Base-by-base conservation (phyloP, 345 rosid species). In the Anastatica hierochuntica region DNA sequence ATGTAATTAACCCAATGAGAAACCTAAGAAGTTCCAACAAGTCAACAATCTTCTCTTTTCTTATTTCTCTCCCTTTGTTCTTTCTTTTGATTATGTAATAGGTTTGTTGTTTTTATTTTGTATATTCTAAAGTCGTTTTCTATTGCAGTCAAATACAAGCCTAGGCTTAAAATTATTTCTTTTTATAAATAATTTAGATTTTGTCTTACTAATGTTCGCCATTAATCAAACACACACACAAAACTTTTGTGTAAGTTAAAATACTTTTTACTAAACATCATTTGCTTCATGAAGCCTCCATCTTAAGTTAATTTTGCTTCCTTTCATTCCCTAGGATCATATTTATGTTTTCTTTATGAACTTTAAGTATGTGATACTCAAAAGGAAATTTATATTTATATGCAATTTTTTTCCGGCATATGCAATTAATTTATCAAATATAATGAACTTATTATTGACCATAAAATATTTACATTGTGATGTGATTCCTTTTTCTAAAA, bases 131-230 rank as follows among this genome's bases (percentile, higher is more conserved):
- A 40, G 35, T 50, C 39, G 6, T 58, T 49, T 52, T 53, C 58
- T 38, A 53, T 61, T 46, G 46, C 51, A 59, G 71, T 67, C 61
- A 67, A 59, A 53, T 46, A 24, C 51, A 45, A 66, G 2, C 53
- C 43, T 20, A 21, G 31, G 31, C 46, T 53, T 53, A 5, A 53
- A 38, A 59, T 10, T 39, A 46, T 33, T 53, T 45, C 60, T 52
- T 38, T 58, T 30, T 0, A 3, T 17, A 59, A 59, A 53, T 37
- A 52, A 58, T 66, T 49, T 58, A 51, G 14, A 59, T 39, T 53
- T 52, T 67, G 71, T 67, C 71, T 67, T 59, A 59, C 49, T 53
- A 45, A 53, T 67, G 71, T 67, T 67, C 38, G 71, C 71, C 71
- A 67, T 67, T 67, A 67, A 59, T 61, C 30, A 67, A 49, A 39